Evolutionary conservation across 371 early-diverging fungal genomes (phyloP), one percentile per base, ranked within the genome.

Genomic region (Syncephalastrum monosporum): DNA sequence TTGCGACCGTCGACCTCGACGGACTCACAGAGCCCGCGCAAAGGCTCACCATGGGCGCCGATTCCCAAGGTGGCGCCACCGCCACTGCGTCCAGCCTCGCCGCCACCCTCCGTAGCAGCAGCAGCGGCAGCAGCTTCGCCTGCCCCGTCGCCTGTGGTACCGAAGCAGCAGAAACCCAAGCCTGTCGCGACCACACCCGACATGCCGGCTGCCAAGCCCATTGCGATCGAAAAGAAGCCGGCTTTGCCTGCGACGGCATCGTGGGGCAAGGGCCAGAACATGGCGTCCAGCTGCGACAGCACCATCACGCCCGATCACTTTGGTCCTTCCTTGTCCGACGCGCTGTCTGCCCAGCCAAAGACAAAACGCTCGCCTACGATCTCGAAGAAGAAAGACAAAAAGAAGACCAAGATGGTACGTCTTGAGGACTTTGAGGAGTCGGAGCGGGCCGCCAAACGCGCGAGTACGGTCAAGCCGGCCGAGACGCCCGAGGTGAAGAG

Each of bases 221-320:
- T 63, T 60, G 25, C 54, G 46, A 49, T 44, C 43, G 42, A 55
- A 62, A 60, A 77, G 48, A 76, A 72, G 48, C 82, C 84, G 15
- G 83, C 84, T 23, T 59, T 86, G n/a, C 87, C 87, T 4, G 79
- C 82, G 12, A 77, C 82, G 15, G 87, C 83, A 0, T 83, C 87
- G 0, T 86, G 87, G 87, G 87, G 82, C 8, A 82, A 74, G 46
- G 67, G 73, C 17, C 55, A 42, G 19, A 51, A 15, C 53, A 51
- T 49, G 5, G 59, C 75, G 0, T 64, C 71, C 12, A 66, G 56
- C 3, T 57, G 65, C 6, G 68, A 67, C 7, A 76, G 55, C 47
- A 67, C 69, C 1, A 67, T 67, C 5, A 73, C 75, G 5, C 81
- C 79, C 45, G 68, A 58, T 12, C 67, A 72, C 33, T 75, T 75